A percentile compares a stretch with the other conserved stretches of the same genome.
Evolutionary conservation across 495 filamentous ascomycete genomes (phyloP).

Genomic region (Trichoderma erinaceum): DNA sequence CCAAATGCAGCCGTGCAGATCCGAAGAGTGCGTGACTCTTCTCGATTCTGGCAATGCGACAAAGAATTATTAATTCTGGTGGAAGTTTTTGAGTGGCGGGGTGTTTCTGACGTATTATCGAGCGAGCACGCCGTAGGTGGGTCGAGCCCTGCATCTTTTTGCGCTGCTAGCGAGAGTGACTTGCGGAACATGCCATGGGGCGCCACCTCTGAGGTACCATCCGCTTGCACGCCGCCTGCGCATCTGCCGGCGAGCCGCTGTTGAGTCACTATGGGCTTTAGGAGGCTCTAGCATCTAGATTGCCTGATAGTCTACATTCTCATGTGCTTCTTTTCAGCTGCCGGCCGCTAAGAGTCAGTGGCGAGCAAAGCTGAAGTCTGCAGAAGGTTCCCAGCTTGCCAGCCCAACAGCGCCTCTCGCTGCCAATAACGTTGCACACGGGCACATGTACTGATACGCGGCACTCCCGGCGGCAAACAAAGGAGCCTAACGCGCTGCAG

Average conservation of each 20-base stretch:
- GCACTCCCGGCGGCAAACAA: background rate
- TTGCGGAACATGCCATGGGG: no score
- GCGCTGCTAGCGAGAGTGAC: background rate
- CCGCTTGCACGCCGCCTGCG: no score
- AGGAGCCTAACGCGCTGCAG: no score
- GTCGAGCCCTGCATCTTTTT: constrained; percentile 10
- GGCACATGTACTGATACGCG: background rate
- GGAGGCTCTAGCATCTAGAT: no score
- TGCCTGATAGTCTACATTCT: no score
- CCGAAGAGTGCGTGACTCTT: background rate
- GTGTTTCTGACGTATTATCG: constrained; percentile 10
- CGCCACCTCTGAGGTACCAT: no score
- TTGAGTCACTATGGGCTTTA: no score
- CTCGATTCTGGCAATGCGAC: background rate
- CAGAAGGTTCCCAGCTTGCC: background rate
- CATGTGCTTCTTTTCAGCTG: no score
- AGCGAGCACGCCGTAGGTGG: constrained; percentile 2
- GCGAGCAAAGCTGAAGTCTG: no score
- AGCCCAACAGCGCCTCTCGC: background rate
- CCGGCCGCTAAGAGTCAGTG: no score
- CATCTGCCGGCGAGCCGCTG: no score
- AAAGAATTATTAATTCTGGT: constrained; percentile 13
- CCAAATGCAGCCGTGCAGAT: background rate
- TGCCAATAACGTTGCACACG: no score
- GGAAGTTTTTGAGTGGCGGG: constrained; percentile 12